Evolutionary conservation across 176 grass and related monocot genomes (phyloP).

Genomic region (Musa troglodytarum): DNA sequence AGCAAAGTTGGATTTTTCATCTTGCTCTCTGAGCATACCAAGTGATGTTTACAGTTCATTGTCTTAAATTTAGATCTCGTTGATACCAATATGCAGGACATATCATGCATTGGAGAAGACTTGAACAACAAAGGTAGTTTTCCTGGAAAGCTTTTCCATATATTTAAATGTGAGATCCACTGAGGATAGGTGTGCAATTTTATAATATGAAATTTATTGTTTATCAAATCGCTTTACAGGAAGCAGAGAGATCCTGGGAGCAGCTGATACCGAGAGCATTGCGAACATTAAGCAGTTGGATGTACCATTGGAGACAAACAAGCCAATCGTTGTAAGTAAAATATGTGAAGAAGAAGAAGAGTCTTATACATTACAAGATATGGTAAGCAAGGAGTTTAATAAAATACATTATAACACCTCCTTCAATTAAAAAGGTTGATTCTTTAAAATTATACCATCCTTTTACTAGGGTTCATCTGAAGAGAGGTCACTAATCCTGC

Average conservation of each 20-base stretch:
- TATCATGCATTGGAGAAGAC: conserved; percentile 36
- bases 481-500: background rate
- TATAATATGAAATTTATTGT: background rate
- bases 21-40: conserved; percentile 14
- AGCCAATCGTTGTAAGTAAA: background rate
- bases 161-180: background rate
- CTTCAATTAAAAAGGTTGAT: background rate
- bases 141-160: background rate
- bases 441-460: background rate
- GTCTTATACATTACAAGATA: background rate
- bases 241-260: background rate
- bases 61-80: conserved; percentile 6
- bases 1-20: conserved; percentile 19
- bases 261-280: background rate
- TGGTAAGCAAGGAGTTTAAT: background rate
- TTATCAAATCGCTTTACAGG: background rate
- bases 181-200: background rate
- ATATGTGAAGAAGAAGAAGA: background rate
- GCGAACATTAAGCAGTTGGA: conserved; percentile 5
- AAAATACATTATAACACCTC: background rate
- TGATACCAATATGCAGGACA: conserved; percentile 19
- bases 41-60: conserved; percentile 17
- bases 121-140: conserved; percentile 43
- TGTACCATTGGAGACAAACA: conserved; percentile 5
- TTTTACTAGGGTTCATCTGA: background rate